A percentile compares a stretch with the other conserved stretches of the same genome.
Evolutionary conservation across 1,284 basidiomycete species (phyloP).

Genomic region (Meira miltonrushii): DNA sequence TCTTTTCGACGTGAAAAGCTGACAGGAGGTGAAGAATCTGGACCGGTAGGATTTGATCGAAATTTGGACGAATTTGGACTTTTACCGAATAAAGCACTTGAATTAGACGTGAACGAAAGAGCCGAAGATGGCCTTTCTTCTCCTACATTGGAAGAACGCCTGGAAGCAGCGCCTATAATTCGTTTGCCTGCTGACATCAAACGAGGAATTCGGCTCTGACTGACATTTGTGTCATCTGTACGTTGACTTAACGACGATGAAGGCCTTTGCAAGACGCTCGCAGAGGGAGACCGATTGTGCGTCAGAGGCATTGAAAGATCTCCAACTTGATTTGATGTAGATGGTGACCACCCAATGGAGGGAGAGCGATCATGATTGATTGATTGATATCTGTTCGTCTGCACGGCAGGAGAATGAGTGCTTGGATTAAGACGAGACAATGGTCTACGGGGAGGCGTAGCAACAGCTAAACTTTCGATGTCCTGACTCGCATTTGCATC

Average conservation of each 20-base stretch:
- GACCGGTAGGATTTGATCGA: no score
- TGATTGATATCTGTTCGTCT: background rate
- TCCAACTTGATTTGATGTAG: background rate
- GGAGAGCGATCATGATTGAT: background rate
- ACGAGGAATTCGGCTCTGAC: background rate
- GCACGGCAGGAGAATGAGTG: background rate
- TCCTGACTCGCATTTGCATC: background rate
- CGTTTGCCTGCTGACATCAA: background rate
- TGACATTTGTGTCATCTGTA: background rate
- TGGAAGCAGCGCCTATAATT: background rate
- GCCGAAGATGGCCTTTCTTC: background rate
- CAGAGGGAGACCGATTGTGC: no score
- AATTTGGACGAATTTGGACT: background rate
- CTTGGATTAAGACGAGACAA: background rate
- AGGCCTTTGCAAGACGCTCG: no score
- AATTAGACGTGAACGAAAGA: background rate
- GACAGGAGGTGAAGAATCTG: background rate
- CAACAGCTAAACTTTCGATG: background rate
- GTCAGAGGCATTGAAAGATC: no score
- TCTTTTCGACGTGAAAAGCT: background rate
- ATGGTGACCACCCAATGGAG: no score
- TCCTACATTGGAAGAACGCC: background rate
- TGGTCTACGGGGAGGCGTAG: background rate
- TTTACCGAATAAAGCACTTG: background rate
- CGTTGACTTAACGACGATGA: background rate